These are phyloP conservation scores for Linnemannia zychae DNA, from an alignment of 192 early-diverging fungal genomes.

Conservation along the genomic window DNA sequence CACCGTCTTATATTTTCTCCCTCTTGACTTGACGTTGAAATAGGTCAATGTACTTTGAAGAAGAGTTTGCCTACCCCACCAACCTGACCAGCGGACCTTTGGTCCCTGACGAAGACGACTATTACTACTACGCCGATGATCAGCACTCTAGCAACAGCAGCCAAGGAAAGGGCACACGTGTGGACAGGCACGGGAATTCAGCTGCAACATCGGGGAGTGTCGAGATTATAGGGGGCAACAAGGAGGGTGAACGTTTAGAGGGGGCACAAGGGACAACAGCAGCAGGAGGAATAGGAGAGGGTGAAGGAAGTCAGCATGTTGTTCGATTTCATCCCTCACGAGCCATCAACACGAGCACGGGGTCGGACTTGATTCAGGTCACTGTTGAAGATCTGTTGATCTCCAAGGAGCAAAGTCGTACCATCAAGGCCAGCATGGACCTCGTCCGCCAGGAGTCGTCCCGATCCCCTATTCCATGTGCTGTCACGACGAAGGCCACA, in stretches of 20 bases:
- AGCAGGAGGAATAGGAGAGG: slow-evolving; percentile 9
- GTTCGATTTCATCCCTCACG: slow-evolving; percentile 5
- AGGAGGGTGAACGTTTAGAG: not conserved
- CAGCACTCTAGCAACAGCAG: not conserved
- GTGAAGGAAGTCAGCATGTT: slow-evolving; percentile 9
- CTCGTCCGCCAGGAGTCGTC: not conserved
- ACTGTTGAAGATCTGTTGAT: slow-evolving; percentile 51
- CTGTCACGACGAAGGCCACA: not conserved
- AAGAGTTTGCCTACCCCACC: slow-evolving; percentile 50
- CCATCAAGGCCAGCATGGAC: slow-evolving; percentile 26
- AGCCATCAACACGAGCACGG: slow-evolving; percentile 29
- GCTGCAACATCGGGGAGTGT: not conserved
- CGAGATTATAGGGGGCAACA: not conserved
- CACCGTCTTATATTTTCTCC: not conserved
- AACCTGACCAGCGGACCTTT: slow-evolving; percentile 17
- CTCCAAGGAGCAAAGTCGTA: slow-evolving; percentile 37
- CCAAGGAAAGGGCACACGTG: not conserved
- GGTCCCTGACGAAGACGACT: not conserved
- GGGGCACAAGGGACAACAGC: not conserved
- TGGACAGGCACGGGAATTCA: slow-evolving; percentile 2
- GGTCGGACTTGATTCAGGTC: slow-evolving; percentile 49
- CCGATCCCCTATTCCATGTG: not conserved
- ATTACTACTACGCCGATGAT: not conserved
- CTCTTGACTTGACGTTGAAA: not conserved
- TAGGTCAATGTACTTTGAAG: slow-evolving; percentile 4